These are phyloP conservation scores for Spatholobus suberectus DNA, from an alignment of 306 rosid genomes.

Conservation along the genomic window DNA sequence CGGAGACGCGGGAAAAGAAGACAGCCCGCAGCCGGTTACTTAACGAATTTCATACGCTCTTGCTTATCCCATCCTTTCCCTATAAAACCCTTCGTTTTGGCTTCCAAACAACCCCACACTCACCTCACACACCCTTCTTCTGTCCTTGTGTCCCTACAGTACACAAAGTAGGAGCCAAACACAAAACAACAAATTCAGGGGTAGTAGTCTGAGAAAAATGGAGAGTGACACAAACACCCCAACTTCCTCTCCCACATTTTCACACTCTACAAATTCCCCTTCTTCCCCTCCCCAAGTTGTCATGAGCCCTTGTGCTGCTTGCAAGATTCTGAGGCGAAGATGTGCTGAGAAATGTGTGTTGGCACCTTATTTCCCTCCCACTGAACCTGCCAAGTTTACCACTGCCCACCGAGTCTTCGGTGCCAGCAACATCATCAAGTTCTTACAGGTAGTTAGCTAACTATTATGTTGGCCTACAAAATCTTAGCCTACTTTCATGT, in stretches of 20 bases:
- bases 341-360: slow-evolving; percentile 88
- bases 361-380: slow-evolving; percentile 97
- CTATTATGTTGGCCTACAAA: neutral
- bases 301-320: slow-evolving; percentile 90
- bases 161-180: slow-evolving; percentile 1
- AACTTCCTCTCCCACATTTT: slow-evolving; percentile 37
- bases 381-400: slow-evolving; percentile 90
- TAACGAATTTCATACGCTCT: slow-evolving; percentile 39
- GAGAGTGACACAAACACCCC: slow-evolving; percentile 52
- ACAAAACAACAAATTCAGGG: slow-evolving; percentile 24
- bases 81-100: slow-evolving; percentile 43
- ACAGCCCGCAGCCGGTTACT: slow-evolving; percentile 41
- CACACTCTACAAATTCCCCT: slow-evolving; percentile 44
- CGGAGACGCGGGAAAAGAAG: slow-evolving; percentile 43
- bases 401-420: slow-evolving; percentile 92
- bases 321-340: slow-evolving; percentile 81
- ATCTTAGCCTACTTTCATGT: neutral
- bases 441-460: slow-evolving; percentile 78
- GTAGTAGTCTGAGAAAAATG: too few species aligned
- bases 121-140: slow-evolving; percentile 5
- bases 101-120: slow-evolving; percentile 48
- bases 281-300: slow-evolving; percentile 53
- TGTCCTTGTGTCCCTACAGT: neutral
- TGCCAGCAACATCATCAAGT: slow-evolving; percentile 94
- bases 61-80: neutral